These are phyloP conservation scores for Parascedosporium putredinis DNA, from an alignment of 2,329 filamentous ascomycete species.

Conservation along the genomic window DNA sequence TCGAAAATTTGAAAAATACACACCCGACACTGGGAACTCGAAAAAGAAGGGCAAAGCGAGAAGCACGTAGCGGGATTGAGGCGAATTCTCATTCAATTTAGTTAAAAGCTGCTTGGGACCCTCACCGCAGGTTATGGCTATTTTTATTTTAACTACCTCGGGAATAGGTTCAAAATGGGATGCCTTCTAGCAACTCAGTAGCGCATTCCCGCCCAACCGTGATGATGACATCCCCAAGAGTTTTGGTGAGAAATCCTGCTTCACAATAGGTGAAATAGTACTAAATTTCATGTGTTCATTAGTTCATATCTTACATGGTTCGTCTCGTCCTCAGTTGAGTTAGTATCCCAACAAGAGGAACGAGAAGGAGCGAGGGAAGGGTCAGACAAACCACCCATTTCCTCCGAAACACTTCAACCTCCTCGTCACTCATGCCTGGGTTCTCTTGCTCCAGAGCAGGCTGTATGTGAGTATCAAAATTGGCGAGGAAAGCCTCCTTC, in stretches of 20 bases:
- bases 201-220: slow-evolving; percentile 57
- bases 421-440: slow-evolving; percentile 46
- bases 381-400: slow-evolving; percentile 54
- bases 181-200: slow-evolving; percentile 58
- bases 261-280: slow-evolving; percentile 72
- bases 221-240: slow-evolving; percentile 62
- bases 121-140: too few species aligned
- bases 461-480: slow-evolving; percentile 50
- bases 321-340: too few species aligned
- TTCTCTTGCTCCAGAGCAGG: slow-evolving; percentile 50
- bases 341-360: slow-evolving; percentile 10
- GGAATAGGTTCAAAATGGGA: slow-evolving; percentile 45
- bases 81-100: too few species aligned
- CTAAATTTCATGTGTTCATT: too few species aligned
- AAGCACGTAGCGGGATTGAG: too few species aligned
- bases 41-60: too few species aligned
- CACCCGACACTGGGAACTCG: too few species aligned
- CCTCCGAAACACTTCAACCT: slow-evolving; percentile 55
- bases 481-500: slow-evolving; percentile 53
- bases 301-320: too few species aligned
- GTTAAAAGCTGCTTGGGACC: too few species aligned
- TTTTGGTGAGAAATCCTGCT: slow-evolving; percentile 62
- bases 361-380: neutral
- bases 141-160: too few species aligned
- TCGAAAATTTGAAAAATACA: too few species aligned